Conservation (phyloP, 305 asterid genomes). For the Vinca major region DNA sequence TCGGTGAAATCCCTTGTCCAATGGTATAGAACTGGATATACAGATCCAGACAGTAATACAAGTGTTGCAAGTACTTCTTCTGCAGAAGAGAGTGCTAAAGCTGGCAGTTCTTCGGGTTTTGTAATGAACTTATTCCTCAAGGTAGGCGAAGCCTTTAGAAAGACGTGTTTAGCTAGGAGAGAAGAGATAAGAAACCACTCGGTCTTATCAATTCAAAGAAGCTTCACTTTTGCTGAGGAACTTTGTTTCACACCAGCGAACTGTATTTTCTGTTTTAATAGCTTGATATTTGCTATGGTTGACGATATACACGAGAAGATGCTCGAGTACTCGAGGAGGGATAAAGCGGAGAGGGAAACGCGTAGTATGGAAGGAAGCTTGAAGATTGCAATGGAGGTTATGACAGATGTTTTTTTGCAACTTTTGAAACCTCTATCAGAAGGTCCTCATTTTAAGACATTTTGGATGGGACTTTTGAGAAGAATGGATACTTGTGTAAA, state of each 20-base stretch:
- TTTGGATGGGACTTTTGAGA: slow-evolving; percentile 71
- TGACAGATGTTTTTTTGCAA: slow-evolving; percentile 52
- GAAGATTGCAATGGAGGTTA: slow-evolving; percentile 63
- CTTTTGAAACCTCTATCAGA: slow-evolving; percentile 65
- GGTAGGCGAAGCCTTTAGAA: slow-evolving; percentile 72
- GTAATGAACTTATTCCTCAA: slow-evolving; percentile 51
- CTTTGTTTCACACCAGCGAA: slow-evolving; percentile 54
- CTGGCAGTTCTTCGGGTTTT: slow-evolving; percentile 32
- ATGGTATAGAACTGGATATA: slow-evolving; percentile 64
- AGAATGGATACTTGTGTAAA: slow-evolving; percentile 87
- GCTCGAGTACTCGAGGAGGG: slow-evolving; percentile 78
- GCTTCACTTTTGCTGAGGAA: slow-evolving; percentile 67
- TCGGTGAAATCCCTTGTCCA: slow-evolving; percentile 56
- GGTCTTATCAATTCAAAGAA: slow-evolving; percentile 48
- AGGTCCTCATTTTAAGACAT: slow-evolving; percentile 55
- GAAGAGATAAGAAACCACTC: slow-evolving; percentile 90
- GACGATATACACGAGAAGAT: slow-evolving; percentile 85
- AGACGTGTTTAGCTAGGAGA: slow-evolving; percentile 78
- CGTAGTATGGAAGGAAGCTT: slow-evolving; percentile 80
- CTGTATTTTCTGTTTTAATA: slow-evolving; percentile 59
- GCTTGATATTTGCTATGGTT: slow-evolving; percentile 67
- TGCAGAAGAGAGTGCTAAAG: slow-evolving; percentile 42
- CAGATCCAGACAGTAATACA: slow-evolving; percentile 55
- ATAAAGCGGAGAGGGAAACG: slow-evolving; percentile 75
- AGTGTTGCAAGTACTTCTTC: slow-evolving; percentile 33